A percentile compares a stretch with the other conserved stretches of the same genome.
phyloP scores from a whole-genome alignment of 2,329 filamentous ascomycete genomes.

The Shiraia sp. region DNA sequence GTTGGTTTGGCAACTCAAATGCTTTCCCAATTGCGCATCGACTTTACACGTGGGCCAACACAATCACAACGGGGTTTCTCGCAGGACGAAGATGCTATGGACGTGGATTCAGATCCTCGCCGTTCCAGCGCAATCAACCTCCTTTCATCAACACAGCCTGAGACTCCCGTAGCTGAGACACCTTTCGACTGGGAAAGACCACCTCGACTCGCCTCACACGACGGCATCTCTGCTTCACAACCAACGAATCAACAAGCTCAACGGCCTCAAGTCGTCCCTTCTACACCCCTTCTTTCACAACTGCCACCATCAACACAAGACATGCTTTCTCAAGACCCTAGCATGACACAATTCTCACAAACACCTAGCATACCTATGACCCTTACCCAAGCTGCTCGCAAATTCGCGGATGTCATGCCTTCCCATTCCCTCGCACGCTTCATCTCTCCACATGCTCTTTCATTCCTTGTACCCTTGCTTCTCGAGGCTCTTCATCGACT shows the following conservation, averaged over 20 bases:
- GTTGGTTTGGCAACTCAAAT: constrained; percentile 89
- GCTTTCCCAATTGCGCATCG: constrained; percentile 87
- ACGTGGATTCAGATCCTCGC: constrained; percentile 60
- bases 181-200: constrained; percentile 89
- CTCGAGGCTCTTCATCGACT: constrained; percentile 81
- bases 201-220: constrained; percentile 48
- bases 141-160: constrained; percentile 83
- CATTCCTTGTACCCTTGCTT: constrained; percentile 77
- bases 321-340: constrained; percentile 81
- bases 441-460: constrained; percentile 78
- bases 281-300: constrained; percentile 29
- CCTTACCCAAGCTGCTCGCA: constrained; percentile 84
- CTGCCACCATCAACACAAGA: constrained; percentile 51
- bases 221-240: constrained; percentile 42
- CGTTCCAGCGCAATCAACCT: constrained; percentile 46
- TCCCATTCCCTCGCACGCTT: constrained; percentile 87
- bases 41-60: constrained; percentile 73
- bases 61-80: constrained; percentile 51
- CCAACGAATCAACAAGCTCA: constrained; percentile 36
- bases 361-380: constrained; percentile 78
- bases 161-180: constrained; percentile 72
- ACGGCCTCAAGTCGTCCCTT: constrained; percentile 13
- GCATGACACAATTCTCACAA: constrained; percentile 79
- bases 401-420: constrained; percentile 89
- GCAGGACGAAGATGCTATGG: constrained; percentile 63